Evolutionary conservation across 2,329 filamentous ascomycete genomes (phyloP).

Genomic region (Fusarium humuli): DNA sequence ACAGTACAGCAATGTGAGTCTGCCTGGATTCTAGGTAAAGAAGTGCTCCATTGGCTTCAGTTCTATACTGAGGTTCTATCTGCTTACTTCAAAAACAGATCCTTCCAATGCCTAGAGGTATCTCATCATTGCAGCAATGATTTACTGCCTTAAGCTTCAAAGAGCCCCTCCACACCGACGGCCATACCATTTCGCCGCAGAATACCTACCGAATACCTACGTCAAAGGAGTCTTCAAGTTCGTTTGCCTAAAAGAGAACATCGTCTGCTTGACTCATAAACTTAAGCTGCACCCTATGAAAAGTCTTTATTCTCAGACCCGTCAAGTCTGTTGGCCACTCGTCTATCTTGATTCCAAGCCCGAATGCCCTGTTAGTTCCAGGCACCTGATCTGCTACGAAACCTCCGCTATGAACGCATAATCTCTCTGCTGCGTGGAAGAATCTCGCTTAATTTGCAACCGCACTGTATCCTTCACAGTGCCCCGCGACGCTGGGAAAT

Average conservation of each 20-base stretch:
- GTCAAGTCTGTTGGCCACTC: background rate
- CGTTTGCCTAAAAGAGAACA: background rate
- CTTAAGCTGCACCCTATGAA: background rate
- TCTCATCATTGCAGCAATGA: slow-evolving; percentile 2
- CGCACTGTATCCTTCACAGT: slow-evolving; percentile 33
- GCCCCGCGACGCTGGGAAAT: slow-evolving; percentile 31
- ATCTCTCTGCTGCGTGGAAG: slow-evolving; percentile 7
- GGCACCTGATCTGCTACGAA: background rate
- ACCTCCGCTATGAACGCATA: slow-evolving; percentile 25
- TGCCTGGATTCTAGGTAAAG: background rate
- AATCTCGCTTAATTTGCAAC: slow-evolving; percentile 33
- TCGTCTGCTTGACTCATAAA: background rate
- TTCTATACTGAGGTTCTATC: background rate
- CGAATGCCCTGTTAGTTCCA: slow-evolving; percentile 1
- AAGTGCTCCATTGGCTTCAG: background rate
- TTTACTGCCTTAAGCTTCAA: slow-evolving; percentile 8
- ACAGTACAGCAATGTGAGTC: background rate
- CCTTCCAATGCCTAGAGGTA: background rate
- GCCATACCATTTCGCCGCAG: background rate
- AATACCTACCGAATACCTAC: background rate
- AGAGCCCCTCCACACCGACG: slow-evolving; percentile 30
- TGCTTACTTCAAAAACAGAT: background rate
- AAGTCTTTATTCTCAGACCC: background rate
- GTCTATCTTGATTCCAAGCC: slow-evolving; percentile 15
- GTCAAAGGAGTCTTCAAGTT: background rate